These are phyloP conservation scores for Umbelopsis ramanniana DNA, from an alignment of 192 early-diverging fungal species.

Conservation along the genomic window DNA sequence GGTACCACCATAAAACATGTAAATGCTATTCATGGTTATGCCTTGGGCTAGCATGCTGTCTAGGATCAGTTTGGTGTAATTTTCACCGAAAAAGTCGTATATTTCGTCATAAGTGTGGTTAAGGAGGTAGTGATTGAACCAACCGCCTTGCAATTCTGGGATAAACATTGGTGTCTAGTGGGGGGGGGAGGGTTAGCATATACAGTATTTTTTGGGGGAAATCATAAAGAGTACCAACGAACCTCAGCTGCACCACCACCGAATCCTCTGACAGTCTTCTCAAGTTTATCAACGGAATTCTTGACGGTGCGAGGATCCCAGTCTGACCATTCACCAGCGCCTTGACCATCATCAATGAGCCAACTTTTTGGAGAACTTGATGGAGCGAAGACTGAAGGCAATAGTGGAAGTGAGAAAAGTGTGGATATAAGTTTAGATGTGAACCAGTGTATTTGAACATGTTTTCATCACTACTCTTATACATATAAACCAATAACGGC, in stretches of 20 bases:
- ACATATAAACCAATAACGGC: too few relatives aligned
- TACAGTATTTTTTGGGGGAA: not conserved
- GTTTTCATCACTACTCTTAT: too few relatives aligned
- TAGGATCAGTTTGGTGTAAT: constrained; percentile 63
- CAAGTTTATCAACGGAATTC: constrained; percentile 62
- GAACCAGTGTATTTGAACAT: too few relatives aligned
- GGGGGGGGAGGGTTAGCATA: not conserved
- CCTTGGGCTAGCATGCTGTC: constrained; percentile 73
- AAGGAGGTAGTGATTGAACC: constrained; percentile 76
- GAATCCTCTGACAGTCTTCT: constrained; percentile 67
- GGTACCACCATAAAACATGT: constrained; percentile 81
- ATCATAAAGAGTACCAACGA: not conserved
- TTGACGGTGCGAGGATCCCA: constrained; percentile 59
- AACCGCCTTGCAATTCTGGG: constrained; percentile 80
- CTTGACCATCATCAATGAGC: constrained; percentile 40
- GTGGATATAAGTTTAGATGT: not conserved
- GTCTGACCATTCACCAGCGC: constrained; percentile 50
- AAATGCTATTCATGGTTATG: constrained; percentile 63
- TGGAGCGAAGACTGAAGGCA: constrained; percentile 54
- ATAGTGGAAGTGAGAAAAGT: not conserved
- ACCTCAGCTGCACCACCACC: constrained; percentile 67
- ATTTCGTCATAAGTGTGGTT: constrained; percentile 69
- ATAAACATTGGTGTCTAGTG: constrained; percentile 69
- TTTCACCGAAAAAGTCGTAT: constrained; percentile 71
- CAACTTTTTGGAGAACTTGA: constrained; percentile 55